Evolutionary conservation across 1,284 basidiomycete genomes (phyloP), one percentile per base, ranked within the genome.

Genomic region (Porodaedalea pini): DNA sequence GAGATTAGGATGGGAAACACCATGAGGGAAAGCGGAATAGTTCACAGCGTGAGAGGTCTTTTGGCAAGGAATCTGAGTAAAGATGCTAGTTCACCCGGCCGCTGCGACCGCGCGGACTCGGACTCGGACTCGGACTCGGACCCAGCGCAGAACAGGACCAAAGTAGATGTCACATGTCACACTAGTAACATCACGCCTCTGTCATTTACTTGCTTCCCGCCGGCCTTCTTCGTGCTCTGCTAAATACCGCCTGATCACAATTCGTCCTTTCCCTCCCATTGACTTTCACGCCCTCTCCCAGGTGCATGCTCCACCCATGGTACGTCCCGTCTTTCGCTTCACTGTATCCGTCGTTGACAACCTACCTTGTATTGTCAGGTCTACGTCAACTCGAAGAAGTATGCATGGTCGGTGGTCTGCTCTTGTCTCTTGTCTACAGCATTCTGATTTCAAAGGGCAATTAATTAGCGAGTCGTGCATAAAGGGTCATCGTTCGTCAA

Each of bases 401-500:
- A 86, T 70, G 88, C 88, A 56, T 91, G 88, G 88, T 89, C 66
- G 53, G 73, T 68, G 15, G 21, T 51, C 45, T 23, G 55, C 58
- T 32, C 29, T 47, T 51, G 39, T 41, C 37, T 32, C 11, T 47
- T 23, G 34, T 29, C 40, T 40, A 41, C 34, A 52, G 36, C 44
- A 29, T 21, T 62, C 10, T 55, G 51, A 23, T 45, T 45, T 39
- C 56, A 57, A 27, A 27, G 25, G 15, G 13, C 15, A 23, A 31
- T 10, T 40, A 4, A 41, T 17, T 64, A 92, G 90, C 70, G 88
- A 88, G 73, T 87, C 90, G 8, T 94, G 91, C 70, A 92, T 93
- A 71, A 92, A 93, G 73, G 91, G 90, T 1, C 91, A 93, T 66
- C 82, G 91, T 55, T 92, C 91, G 2, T 91, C 90, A 1, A 83